phyloP scores from a whole-genome alignment of 768 basidiomycete species.

The Nevesoporus exiguus region DNA sequence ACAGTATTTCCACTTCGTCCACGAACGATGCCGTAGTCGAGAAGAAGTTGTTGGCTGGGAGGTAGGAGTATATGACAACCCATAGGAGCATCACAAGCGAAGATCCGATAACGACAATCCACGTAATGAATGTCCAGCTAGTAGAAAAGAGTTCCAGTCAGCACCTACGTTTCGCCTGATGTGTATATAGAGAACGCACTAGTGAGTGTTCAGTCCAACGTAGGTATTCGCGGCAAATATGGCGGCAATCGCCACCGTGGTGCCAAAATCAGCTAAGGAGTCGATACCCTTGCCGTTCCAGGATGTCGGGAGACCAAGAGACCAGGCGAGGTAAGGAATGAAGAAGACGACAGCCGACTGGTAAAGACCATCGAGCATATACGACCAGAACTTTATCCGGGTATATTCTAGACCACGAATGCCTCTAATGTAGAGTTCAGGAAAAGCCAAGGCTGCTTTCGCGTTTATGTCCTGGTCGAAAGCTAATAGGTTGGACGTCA shows the following conservation, averaged over 20 bases:
- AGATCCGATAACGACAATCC: constrained; percentile 77
- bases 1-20: constrained; percentile 69
- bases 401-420: constrained; percentile 94
- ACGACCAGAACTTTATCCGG: constrained; percentile 86
- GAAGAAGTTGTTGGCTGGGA: constrained; percentile 68
- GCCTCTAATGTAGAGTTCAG: constrained; percentile 93
- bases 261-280: constrained; percentile 84
- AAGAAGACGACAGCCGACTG: constrained; percentile 87
- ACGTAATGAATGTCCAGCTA: constrained; percentile 84
- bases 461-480: constrained; percentile 97
- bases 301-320: constrained; percentile 56
- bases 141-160: constrained; percentile 8
- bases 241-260: constrained; percentile 83
- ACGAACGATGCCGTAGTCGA: constrained; percentile 70
- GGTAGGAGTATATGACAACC: constrained; percentile 85
- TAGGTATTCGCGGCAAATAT: constrained; percentile 87
- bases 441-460: constrained; percentile 85
- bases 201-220: constrained; percentile 85
- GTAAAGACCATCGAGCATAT: constrained; percentile 93
- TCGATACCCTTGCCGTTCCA: constrained; percentile 82
- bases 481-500: constrained; percentile 36
- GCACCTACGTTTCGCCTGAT: neutral
- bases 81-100: constrained; percentile 81
- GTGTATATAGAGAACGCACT: constrained; percentile 53
- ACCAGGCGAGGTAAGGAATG: constrained; percentile 77